Percentiles rank a stretch among this genome's conserved stretches.
phyloP scores from a whole-genome alignment of 2,329 filamentous ascomycete species.

The Xylogone sp. region DNA sequence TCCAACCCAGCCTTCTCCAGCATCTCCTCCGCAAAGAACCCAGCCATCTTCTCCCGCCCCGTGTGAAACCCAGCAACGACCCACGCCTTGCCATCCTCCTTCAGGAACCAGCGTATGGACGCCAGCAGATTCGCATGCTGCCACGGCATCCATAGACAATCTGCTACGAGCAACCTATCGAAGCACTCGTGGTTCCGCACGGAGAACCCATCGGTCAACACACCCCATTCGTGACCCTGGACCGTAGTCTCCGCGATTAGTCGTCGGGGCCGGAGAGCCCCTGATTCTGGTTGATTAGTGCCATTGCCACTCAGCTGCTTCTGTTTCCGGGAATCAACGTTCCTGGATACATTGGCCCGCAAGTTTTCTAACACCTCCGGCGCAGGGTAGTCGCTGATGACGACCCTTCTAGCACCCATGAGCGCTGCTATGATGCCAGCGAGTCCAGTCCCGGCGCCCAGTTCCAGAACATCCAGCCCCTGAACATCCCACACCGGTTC shows the following conservation, averaged over 20 bases:
- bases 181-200: slow-evolving; percentile 37
- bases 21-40: slow-evolving; percentile 53
- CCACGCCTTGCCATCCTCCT: slow-evolving; percentile 45
- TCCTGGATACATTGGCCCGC: slow-evolving; percentile 50
- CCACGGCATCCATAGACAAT: slow-evolving; percentile 73
- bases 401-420: slow-evolving; percentile 45
- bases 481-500: slow-evolving; percentile 41
- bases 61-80: slow-evolving; percentile 73
- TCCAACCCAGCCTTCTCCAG: slow-evolving; percentile 50
- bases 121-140: slow-evolving; percentile 63
- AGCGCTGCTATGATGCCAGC: slow-evolving; percentile 47
- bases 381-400: slow-evolving; percentile 67
- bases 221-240: slow-evolving; percentile 64
- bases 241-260: slow-evolving; percentile 36
- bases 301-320: slow-evolving; percentile 3
- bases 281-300: background rate
- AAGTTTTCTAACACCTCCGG: slow-evolving; percentile 56
- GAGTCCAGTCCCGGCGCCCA: slow-evolving; percentile 63
- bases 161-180: slow-evolving; percentile 63
- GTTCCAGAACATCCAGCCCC: slow-evolving; percentile 53
- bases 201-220: slow-evolving; percentile 28
- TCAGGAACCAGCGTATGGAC: slow-evolving; percentile 62
- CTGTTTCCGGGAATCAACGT: slow-evolving; percentile 33
- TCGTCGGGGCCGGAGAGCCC: slow-evolving; percentile 21
- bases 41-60: slow-evolving; percentile 59